Percentiles rank a stretch among this genome's conserved stretches.
phyloP scores from a whole-genome alignment of 306 rosid genomes.

The Vicia villosa region DNA sequence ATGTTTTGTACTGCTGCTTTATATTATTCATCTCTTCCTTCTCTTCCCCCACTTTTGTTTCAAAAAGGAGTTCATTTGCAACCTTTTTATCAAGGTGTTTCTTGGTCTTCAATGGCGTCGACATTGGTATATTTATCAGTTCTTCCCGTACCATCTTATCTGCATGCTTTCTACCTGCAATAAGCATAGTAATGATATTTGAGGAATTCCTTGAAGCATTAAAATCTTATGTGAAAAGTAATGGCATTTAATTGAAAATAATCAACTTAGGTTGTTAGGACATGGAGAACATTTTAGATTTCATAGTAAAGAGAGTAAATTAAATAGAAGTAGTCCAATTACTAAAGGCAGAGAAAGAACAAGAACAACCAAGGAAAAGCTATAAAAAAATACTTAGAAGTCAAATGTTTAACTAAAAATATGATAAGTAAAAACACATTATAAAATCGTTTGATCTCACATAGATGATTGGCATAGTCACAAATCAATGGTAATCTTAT shows the following conservation, averaged over 20 bases:
- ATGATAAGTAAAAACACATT: background rate
- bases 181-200: background rate
- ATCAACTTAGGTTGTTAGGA: background rate
- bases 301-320: background rate
- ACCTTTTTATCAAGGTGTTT: conserved; percentile 46
- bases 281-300: background rate
- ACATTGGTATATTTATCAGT: conserved; percentile 39
- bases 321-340: background rate
- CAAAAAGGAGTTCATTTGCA: conserved; percentile 44
- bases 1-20: conserved; percentile 46
- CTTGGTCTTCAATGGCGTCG: conserved; percentile 38
- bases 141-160: conserved; percentile 49
- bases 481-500: conserved; percentile 12
- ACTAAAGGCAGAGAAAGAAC: background rate
- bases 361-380: background rate
- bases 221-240: too few relatives aligned
- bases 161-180: conserved; percentile 59
- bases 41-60: conserved; percentile 50
- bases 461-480: background rate
- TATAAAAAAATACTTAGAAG: background rate
- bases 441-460: background rate
- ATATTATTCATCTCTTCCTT: conserved; percentile 42
- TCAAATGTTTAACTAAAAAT: background rate
- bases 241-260: background rate
- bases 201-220: background rate